Evolutionary conservation across 129 eudicot species (phyloP), one percentile per base, ranked within the genome.

Genomic region (Ambrosia artemisiifolia): DNA sequence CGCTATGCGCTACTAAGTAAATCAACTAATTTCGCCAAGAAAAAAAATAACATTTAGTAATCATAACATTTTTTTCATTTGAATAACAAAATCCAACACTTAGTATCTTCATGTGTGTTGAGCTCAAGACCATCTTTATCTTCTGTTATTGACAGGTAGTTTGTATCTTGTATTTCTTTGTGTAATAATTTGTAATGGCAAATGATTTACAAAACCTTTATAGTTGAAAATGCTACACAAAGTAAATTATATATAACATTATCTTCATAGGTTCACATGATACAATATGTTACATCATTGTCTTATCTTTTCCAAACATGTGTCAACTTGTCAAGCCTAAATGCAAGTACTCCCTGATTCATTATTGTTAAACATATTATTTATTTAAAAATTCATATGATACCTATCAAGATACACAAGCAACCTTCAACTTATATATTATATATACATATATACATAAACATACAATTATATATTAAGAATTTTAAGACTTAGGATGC

Each of bases 231-330:
- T 56, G 35, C 7, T 3, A 11, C 63, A 24, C 16, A 24, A 24
- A 56, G 16, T 49, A n/a, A 49, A 49, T 49, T 49, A 49, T 49
- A 4, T 60, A 10, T 60, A 38, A 42, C 70, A 33, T 61, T 61
- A 35, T 34, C 47, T 36, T 63, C 69, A 63, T 16, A 38, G 32
- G 69, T 16, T 63, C 69, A 63, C 69, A 63, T 63, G 69, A 63
- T 35, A 35, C 48, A 36, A 12, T 63, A 42, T 64, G 51, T 60
- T 60, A 12, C 65, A 60, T 60, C 65, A 32, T 24, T 60, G 65
- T 69, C 42, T 18, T 51, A 50, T 51, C 64, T 53, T 53, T 69
- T 34, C 4, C 34, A 51, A 16, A 51, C 74, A 69, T 33, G 16
- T 69, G n/a, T n/a, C n/a, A n/a, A n/a, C n/a, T n/a, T n/a, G 32